These are phyloP conservation scores for Globisporangium takayamanum DNA, from an alignment of 352 stramenopile genomes.

Conservation along the genomic window DNA sequence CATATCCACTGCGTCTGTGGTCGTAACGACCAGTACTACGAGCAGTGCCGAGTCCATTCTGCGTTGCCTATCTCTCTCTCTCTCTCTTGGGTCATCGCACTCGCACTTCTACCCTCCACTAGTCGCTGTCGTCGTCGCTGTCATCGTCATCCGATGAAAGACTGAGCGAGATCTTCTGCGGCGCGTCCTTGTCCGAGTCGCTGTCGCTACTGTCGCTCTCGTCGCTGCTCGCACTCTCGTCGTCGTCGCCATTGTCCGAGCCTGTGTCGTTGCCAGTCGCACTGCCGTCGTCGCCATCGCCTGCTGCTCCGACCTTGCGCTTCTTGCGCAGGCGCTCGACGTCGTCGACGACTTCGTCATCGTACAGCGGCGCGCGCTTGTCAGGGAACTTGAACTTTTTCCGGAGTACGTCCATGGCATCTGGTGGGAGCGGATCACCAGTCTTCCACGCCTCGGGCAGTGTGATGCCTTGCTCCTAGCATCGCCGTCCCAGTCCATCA, in stretches of 20 bases:
- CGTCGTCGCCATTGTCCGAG: slow-evolving; percentile 21
- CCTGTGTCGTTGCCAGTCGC: slow-evolving; percentile 25
- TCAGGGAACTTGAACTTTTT: slow-evolving; percentile 78
- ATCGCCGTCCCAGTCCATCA: neutral
- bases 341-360: slow-evolving; percentile 71
- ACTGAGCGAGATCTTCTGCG: slow-evolving; percentile 67
- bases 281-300: slow-evolving; percentile 18
- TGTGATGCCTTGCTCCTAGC: slow-evolving; percentile 61
- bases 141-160: slow-evolving; percentile 61
- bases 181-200: slow-evolving; percentile 44
- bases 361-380: slow-evolving; percentile 58
- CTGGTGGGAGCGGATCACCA: slow-evolving; percentile 52
- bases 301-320: slow-evolving; percentile 40
- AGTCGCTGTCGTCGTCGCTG: slow-evolving; percentile 38
- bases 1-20: too few species aligned
- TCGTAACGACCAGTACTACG: too few species aligned
- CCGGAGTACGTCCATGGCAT: slow-evolving; percentile 70
- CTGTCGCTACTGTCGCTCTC: slow-evolving; percentile 53
- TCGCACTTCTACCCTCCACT: too few species aligned
- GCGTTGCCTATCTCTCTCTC: too few species aligned
- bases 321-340: slow-evolving; percentile 63
- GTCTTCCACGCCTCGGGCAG: slow-evolving; percentile 67
- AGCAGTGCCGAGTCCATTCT: too few species aligned
- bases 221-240: slow-evolving; percentile 23
- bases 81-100: too few species aligned